These are phyloP conservation scores for Botryobasidium botryosum DNA, from an alignment of 768 basidiomycete genomes.

Conservation along the genomic window DNA sequence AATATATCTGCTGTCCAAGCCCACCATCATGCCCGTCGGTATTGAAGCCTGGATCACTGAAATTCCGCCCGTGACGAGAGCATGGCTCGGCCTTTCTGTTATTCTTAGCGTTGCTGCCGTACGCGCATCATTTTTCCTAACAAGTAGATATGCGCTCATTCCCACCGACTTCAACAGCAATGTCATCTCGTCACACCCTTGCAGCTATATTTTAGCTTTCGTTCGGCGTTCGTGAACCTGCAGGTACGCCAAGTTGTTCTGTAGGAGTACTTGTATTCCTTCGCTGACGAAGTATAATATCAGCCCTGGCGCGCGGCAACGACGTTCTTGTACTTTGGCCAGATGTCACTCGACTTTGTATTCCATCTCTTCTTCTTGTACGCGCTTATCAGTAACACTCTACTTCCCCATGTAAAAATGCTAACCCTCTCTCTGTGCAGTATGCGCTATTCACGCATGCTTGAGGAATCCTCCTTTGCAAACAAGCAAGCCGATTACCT, in stretches of 20 bases:
- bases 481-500: slow-evolving; percentile 87
- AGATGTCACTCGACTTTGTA: slow-evolving; percentile 81
- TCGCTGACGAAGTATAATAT: neutral
- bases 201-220: slow-evolving; percentile 86
- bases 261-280: neutral
- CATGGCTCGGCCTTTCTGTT: slow-evolving; percentile 68
- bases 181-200: slow-evolving; percentile 78
- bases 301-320: slow-evolving; percentile 80
- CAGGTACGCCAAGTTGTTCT: slow-evolving; percentile 35
- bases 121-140: slow-evolving; percentile 23
- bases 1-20: no score
- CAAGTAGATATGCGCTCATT: neutral
- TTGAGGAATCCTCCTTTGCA: slow-evolving; percentile 92
- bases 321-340: slow-evolving; percentile 93
- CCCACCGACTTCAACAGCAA: slow-evolving; percentile 40
- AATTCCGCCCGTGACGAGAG: slow-evolving; percentile 80
- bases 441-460: slow-evolving; percentile 92
- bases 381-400: slow-evolving; percentile 23
- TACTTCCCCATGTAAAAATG: neutral
- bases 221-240: slow-evolving; percentile 60
- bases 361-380: slow-evolving; percentile 99
- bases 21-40: slow-evolving; percentile 48
- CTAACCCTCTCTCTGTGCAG: slow-evolving; percentile 25
- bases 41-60: slow-evolving; percentile 84
- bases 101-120: slow-evolving; percentile 76